Base-by-base conservation (phyloP, 1,284 basidiomycete genomes). In the Leccinum fallax region DNA sequence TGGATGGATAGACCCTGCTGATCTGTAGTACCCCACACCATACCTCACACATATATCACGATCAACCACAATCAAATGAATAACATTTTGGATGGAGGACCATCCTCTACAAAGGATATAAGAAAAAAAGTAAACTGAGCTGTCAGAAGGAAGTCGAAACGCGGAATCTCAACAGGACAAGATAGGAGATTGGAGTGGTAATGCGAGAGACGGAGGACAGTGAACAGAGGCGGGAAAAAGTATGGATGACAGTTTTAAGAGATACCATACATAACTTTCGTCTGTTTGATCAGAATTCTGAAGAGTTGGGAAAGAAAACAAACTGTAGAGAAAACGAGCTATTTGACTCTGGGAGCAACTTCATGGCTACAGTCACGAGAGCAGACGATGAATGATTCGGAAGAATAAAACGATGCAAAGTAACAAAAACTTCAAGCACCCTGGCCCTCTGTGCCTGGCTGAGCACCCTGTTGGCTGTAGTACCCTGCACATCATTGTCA, bases 391-490 rank as follows among this genome's bases (percentile, higher is more conserved):
- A 62, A 61, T 66, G 67, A 61, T 61, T 64, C 60, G 53, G 64
- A 64, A 70, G 65, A 75, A 66, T 71, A 65, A 67, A 67, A 71
- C 60, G 61, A 64, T 64, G 67, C 69, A 67, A 67, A 69, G 69
- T 68, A 70, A 65, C 60, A 63, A 68, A 67, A 68, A 68, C 64
- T 74, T 83, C 78, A 84, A 73, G 82, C 80, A 70, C 83, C 85
- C 76, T 84, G 84, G 80, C 85, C 85, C 68, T 89, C 88, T 64
- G 81, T 76, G 62, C 82, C 80, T 63, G 86, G 85, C 70, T 87
- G 87, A 61, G 80, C 80, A 66, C 83, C 81, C 74, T 88, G 87
- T 74, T 92, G 90, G 58, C 85, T 84, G 68, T 93, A 93, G 72
- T 93, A 93, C 65, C 90, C 90, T 92, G 59, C 2, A 59, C 46